A percentile compares a stretch with the other conserved stretches of the same genome.
Evolutionary conservation across 192 early-diverging fungal species (phyloP).

Genomic region (Lobosporangium transversale): DNA sequence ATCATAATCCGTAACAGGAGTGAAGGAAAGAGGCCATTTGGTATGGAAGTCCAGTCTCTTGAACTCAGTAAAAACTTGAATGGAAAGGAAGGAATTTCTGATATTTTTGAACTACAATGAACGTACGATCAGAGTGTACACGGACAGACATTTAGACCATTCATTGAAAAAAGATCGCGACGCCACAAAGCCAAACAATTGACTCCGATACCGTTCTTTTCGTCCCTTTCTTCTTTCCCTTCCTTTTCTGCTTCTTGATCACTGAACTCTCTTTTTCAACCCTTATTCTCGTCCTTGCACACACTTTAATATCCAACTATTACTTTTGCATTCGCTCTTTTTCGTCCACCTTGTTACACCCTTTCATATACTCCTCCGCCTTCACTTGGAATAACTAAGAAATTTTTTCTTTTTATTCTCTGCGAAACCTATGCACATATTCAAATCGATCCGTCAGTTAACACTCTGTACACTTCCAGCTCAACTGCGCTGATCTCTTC

Average conservation of each 20-base stretch:
- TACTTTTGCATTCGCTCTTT: not conserved
- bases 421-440: too few species aligned
- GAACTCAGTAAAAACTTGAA: not conserved
- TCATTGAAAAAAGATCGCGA: not conserved
- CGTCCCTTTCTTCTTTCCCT: not conserved
- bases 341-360: not conserved
- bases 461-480: not conserved
- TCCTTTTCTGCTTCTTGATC: not conserved
- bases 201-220: not conserved
- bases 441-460: too few species aligned
- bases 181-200: not conserved
- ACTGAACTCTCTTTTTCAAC: not conserved
- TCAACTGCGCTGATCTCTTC: too few species aligned
- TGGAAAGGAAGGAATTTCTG: not conserved
- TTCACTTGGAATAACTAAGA: not conserved
- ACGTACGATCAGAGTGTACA: not conserved
- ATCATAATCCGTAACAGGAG: not conserved
- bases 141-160: not conserved
- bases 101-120: too few species aligned
- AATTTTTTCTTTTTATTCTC: not conserved
- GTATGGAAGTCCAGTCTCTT: too few species aligned
- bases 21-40: not conserved
- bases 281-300: not conserved
- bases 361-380: not conserved
- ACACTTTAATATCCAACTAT: not conserved